A percentile compares a stretch with the other conserved stretches of the same genome.
These are phyloP conservation scores for Fraxinus dipetala DNA, from an alignment of 305 asterid genomes.

Conservation along the genomic window DNA sequence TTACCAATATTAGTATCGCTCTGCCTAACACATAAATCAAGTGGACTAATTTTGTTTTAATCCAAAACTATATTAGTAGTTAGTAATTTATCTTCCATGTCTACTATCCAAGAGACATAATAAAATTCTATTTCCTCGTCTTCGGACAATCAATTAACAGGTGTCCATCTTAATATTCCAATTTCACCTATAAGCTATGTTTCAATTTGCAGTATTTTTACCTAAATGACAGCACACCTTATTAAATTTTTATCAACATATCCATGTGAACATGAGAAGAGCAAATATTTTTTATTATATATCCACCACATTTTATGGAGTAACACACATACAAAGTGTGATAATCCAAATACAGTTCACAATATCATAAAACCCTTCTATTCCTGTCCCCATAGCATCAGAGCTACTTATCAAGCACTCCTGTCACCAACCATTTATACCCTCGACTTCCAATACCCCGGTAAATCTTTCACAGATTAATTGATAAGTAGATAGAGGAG, in stretches of 20 bases:
- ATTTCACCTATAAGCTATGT: not conserved
- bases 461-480: not conserved
- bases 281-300: not conserved
- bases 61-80: not conserved
- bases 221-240: not conserved
- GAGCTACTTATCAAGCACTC: not conserved
- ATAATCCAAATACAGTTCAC: not conserved
- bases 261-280: not conserved
- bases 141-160: not conserved
- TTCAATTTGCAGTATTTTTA: conserved; percentile 6
- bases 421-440: not conserved
- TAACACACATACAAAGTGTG: not conserved
- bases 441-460: not conserved
- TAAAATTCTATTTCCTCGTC: not conserved
- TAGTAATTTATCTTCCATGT: not conserved
- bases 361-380: not conserved
- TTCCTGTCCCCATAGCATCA: not conserved
- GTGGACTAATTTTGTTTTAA: not conserved
- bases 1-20: not conserved
- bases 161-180: not conserved
- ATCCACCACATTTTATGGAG: not conserved
- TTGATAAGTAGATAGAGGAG: conserved; percentile 5
- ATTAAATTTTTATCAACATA: conserved; percentile 1
- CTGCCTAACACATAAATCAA: not conserved
- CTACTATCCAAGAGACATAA: not conserved